A percentile compares a stretch with the other conserved stretches of the same genome.
phyloP scores from a whole-genome alignment of 2,329 filamentous ascomycete species.

The Cladosporium sp. region DNA sequence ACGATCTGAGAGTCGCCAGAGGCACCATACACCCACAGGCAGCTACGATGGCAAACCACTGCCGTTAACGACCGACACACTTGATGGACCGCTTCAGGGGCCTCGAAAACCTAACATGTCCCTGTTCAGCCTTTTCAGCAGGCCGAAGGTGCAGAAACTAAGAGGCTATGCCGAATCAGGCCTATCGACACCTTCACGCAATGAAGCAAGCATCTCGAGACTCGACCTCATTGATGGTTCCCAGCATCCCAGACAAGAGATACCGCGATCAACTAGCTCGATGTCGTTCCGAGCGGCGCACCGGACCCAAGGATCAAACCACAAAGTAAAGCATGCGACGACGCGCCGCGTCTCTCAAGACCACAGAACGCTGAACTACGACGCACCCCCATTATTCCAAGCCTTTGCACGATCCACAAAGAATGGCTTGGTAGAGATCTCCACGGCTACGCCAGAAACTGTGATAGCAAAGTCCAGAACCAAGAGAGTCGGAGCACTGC shows the following conservation, averaged over 20 bases:
- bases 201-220: conserved; percentile 21
- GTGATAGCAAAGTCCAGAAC: conserved; percentile 28
- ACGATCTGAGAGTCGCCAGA: not conserved
- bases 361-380: conserved; percentile 35
- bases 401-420: conserved; percentile 83
- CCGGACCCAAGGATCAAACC: not conserved
- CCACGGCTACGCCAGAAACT: conserved; percentile 67
- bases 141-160: conserved; percentile 51
- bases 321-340: not conserved
- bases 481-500: conserved; percentile 8
- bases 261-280: conserved; percentile 18
- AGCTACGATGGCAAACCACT: conserved; percentile 14
- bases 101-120: conserved; percentile 45
- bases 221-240: conserved; percentile 19
- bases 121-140: conserved; percentile 53
- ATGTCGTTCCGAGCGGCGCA: conserved; percentile 19
- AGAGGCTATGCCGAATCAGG: conserved; percentile 50
- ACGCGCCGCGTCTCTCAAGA: conserved; percentile 13
- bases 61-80: conserved; percentile 1
- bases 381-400: conserved; percentile 74
- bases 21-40: conserved; percentile 1
- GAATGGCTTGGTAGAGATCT: conserved; percentile 67
- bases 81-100: conserved; percentile 1
- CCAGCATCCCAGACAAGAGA: conserved; percentile 6
- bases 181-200: conserved; percentile 29